Evolutionary conservation across 2,329 filamentous ascomycete species (phyloP), one percentile per base, ranked within the genome.

Genomic region (Cytospora leucostoma): DNA sequence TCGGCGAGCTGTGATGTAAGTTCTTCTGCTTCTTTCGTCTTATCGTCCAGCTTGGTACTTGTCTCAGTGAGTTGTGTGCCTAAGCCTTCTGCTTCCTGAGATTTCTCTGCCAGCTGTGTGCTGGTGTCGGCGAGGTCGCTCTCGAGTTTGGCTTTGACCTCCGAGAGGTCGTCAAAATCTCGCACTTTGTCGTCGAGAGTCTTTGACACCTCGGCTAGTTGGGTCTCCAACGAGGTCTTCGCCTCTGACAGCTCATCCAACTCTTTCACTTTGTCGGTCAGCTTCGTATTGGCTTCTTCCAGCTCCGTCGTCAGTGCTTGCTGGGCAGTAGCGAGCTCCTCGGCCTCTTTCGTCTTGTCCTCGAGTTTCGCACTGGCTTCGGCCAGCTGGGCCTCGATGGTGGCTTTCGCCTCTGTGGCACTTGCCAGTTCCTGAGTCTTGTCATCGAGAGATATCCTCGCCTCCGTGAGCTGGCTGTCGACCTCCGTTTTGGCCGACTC

Each of bases 1-100:
- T 61, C 59, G 11, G 49, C 35, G 13, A 59, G 57, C 47, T 59
- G 47, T 34, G 19, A 52, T 2, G 35, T 19, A 10, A 59, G 27
- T 4, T 27, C 38, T 32, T 53, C 49, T 3, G 40, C 35, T 12
- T 59, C 34, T 7, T 27, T 27, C 15, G 49, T 32, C 33, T 62
- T 62, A 12, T 40, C 47, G 1, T 57, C 52, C 33, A 50, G 35
- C 53, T 62, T 56, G 52, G 27, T n/a, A 11, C 21, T 62, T 21
- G 44, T 51, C 44, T 62, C 54, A 7, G 57, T 34, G 21, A 59
- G 17, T 17, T 59, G 57, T 34, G 44, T 34, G 15, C 19, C 17
- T 34, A 59, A 32, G 7, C 44, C 35, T 32, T 53, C 57, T 53
- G 49, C 40, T 33, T 59, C 57, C 19, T 40, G 33, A 21, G 49